Evolutionary conservation across 202 grass and related monocot species (phyloP), one percentile per base, ranked within the genome.

Genomic region (Panicum virgatum): DNA sequence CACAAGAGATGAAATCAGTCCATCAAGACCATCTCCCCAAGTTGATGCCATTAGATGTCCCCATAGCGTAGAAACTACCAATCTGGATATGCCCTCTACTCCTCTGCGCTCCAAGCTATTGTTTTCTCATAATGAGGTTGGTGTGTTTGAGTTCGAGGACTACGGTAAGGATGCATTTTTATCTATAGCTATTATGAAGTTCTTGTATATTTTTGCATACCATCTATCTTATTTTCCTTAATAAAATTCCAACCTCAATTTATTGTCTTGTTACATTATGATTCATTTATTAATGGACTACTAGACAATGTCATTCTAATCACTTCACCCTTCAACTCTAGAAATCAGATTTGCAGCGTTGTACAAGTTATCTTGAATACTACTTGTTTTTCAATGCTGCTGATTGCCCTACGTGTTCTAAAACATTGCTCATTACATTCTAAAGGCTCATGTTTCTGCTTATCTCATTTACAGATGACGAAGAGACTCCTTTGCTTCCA

Each of bases 381-480:
- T 16, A 27, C 12, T 14, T 43, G 52, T 56, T 79, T 64, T 52
- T 25, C n/a, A 12, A 18, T 9, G 2, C 59, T 43, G 16, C 7
- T 47, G 13, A 46, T 26, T 12, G n/a, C n/a, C 23, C 37, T 59
- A 51, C 22, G 23, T 38, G 48, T 0, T 39, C 9, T 48, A 71
- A 46, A 69, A 67, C 32, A 82, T 50, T 66, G 44, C 13, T 73
- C 7, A 61, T 69, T 42, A 52, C 15, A 9, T 62, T 64, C 26
- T 72, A 22, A 54, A 76, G 20, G 53, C 66, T 80, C 32, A 61
- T 16, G 15, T 78, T 67, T 75, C 10, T 62, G 44, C 13, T 42
- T 72, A 72, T 71, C 64, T 80, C 5, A 64, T 78, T 77, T 89
- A 72, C 81, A 92, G 90, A 87, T 47, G 86, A 86, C 1, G 80